Conservation (phyloP, 371 early-diverging fungal species). For the Thermomucor indicae-seudaticae region DNA sequence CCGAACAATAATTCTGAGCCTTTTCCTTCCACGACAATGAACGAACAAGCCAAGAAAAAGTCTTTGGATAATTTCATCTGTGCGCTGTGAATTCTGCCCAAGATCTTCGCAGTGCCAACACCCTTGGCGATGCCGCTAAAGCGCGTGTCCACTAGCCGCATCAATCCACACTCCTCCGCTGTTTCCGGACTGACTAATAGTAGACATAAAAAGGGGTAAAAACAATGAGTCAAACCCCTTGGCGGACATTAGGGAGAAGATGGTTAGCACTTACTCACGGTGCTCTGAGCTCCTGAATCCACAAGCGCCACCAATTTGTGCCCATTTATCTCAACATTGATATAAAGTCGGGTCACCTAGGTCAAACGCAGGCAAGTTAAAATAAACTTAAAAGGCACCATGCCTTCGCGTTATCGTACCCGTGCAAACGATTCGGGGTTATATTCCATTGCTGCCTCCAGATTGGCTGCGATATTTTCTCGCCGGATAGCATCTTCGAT, state of each 20-base stretch:
- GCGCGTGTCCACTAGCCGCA: constrained; percentile 85
- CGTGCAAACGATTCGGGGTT: constrained; percentile 94
- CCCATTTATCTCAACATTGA: constrained; percentile 85
- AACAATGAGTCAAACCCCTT: no score
- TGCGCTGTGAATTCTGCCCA: constrained; percentile 92
- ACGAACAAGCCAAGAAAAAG: constrained; percentile 78
- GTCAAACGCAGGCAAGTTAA: no score
- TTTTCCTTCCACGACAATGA: constrained; percentile 92
- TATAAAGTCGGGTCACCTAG: constrained; percentile 86
- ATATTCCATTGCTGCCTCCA: constrained; percentile 91
- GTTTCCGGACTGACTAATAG: constrained; percentile 72
- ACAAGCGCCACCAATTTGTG: constrained; percentile 90
- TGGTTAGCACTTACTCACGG: constrained; percentile 78
- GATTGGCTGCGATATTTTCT: constrained; percentile 82
- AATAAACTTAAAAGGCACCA: background rate
- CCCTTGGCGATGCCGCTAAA: constrained; percentile 92
- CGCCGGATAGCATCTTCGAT: constrained; percentile 90
- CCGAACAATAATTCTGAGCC: constrained; percentile 92
- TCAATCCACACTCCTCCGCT: constrained; percentile 83
- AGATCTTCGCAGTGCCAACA: constrained; percentile 93
- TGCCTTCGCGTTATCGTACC: constrained; percentile 18
- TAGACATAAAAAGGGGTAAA: background rate
- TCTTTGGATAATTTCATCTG: constrained; percentile 73
- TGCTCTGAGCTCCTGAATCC: constrained; percentile 96
- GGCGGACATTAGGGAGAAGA: no score